Conservation (phyloP, 345 rosid genomes). For the Draba incana region DNA sequence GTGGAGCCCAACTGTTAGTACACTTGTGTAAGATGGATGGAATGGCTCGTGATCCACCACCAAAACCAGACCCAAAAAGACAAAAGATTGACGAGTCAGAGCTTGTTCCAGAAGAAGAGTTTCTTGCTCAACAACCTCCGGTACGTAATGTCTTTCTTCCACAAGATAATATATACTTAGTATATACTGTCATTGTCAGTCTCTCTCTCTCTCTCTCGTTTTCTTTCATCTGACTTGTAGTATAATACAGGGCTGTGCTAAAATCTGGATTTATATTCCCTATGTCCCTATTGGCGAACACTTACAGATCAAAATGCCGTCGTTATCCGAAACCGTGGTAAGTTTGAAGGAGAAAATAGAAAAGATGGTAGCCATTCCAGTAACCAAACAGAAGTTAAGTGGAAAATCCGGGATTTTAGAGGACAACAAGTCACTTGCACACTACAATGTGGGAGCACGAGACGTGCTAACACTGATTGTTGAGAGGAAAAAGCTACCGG, state of each 20-base stretch:
- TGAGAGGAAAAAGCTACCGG: too few relatives aligned
- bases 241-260: slow-evolving; percentile 58
- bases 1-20: too few relatives aligned
- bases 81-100: too few relatives aligned
- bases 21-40: too few relatives aligned
- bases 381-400: slow-evolving; percentile 72
- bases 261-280: slow-evolving; percentile 57
- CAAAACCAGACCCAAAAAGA: too few relatives aligned
- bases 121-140: too few relatives aligned
- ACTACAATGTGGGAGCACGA: slow-evolving; percentile 62
- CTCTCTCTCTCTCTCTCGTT: too few relatives aligned
- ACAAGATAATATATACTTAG: too few relatives aligned
- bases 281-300: too few relatives aligned
- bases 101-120: slow-evolving; percentile 46
- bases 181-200: too few relatives aligned
- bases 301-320: slow-evolving; percentile 56
- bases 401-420: slow-evolving; percentile 68
- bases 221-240: slow-evolving; percentile 23
- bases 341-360: slow-evolving; percentile 73
- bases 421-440: slow-evolving; percentile 69
- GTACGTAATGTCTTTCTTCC: too few relatives aligned
- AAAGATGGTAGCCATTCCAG: slow-evolving; percentile 55
- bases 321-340: slow-evolving; percentile 61
- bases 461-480: slow-evolving; percentile 47
- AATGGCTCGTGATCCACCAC: too few relatives aligned